These are phyloP conservation scores for Silene uniflora DNA, from an alignment of 148 eudicot species.

Conservation along the genomic window DNA sequence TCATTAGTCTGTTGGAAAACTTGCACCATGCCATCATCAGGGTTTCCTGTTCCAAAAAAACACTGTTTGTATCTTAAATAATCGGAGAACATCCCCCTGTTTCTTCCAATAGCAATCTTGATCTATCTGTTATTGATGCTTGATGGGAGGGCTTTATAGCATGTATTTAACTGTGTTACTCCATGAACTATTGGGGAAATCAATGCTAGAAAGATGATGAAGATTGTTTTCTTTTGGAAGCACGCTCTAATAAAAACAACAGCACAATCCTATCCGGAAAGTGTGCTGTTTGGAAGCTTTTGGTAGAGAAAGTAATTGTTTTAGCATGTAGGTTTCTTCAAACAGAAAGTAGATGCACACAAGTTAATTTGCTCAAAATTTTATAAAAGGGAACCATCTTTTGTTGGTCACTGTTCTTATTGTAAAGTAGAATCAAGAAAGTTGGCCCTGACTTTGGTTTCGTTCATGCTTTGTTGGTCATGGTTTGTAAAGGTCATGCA, in stretches of 20 bases:
- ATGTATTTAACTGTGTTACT: no score
- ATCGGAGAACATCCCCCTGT: no score
- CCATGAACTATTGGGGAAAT: no score
- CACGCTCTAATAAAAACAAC: background rate
- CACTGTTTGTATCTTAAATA: no score
- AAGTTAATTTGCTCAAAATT: background rate
- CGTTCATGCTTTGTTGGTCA: background rate
- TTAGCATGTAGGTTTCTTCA: background rate
- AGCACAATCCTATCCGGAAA: background rate
- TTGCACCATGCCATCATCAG: background rate
- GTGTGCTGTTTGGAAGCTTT: background rate
- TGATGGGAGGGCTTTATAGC: background rate
- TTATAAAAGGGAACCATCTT: no score
- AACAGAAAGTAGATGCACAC: background rate
- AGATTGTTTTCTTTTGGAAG: no score
- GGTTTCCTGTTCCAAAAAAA: background rate
- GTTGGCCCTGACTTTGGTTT: background rate
- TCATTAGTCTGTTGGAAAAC: background rate
- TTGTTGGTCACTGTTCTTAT: no score
- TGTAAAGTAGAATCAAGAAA: no score
- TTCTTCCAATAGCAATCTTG: background rate
- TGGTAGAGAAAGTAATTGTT: background rate
- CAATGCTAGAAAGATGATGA: no score
- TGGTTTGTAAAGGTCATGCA: background rate
- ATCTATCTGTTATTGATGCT: background rate